Evolutionary conservation across 768 basidiomycete species (phyloP).

Genomic region (Phanerodontia chrysosporium): DNA sequence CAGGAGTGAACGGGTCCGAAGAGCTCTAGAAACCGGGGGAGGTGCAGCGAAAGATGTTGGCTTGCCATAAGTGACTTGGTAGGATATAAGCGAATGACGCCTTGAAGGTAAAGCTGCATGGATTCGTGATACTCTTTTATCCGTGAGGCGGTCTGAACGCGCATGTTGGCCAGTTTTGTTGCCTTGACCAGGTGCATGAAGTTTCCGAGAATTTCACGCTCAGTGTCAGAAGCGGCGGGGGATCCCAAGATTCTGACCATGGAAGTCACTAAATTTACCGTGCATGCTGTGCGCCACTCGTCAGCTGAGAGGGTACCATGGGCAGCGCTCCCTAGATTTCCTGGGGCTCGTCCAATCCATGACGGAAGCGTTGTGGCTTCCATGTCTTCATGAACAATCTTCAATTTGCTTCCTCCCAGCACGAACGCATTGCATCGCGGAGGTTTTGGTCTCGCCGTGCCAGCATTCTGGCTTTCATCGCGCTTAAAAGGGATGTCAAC

Average conservation of each 20-base stretch:
- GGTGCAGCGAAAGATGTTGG: slow-evolving; percentile 39
- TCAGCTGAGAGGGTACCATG: slow-evolving; percentile 24
- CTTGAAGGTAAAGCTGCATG: slow-evolving; percentile 30
- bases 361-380: slow-evolving; percentile 17
- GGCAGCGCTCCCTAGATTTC: slow-evolving; percentile 12
- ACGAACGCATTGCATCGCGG: too few relatives aligned
- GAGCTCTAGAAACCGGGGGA: slow-evolving; percentile 24
- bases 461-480: background rate
- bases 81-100: slow-evolving; percentile 28
- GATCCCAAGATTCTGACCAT: slow-evolving; percentile 22
- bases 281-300: slow-evolving; percentile 17
- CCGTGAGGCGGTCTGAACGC: slow-evolving; percentile 16
- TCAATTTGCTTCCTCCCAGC: slow-evolving; percentile 2
- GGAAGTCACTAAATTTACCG: slow-evolving; percentile 18
- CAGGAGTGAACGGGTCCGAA: slow-evolving; percentile 13
- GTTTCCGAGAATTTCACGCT: slow-evolving; percentile 8
- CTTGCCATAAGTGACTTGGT: slow-evolving; percentile 27
- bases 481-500: background rate
- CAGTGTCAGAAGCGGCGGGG: background rate
- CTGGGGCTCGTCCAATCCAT: slow-evolving; percentile 18
- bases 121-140: slow-evolving; percentile 25
- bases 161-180: slow-evolving; percentile 26
- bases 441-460: background rate
- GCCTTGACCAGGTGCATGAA: slow-evolving; percentile 34
- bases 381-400: slow-evolving; percentile 15